phyloP scores from a whole-genome alignment of 148 eudicot genomes.

The Silene conica region DNA sequence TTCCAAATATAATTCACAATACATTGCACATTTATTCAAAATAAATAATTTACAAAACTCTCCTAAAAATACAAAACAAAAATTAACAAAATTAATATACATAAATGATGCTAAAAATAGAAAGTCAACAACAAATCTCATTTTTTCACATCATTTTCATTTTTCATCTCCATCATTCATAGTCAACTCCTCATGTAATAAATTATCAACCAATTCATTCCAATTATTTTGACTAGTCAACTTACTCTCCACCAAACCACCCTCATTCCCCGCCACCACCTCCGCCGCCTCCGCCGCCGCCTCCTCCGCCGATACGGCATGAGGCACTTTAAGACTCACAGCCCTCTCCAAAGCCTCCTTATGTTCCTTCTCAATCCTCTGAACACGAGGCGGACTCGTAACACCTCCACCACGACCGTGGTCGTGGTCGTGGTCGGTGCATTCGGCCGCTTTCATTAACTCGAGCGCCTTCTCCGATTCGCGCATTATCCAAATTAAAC shows the following conservation, averaged over 20 bases:
- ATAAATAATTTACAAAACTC: too few relatives aligned
- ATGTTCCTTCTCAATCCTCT: slow-evolving; percentile 73
- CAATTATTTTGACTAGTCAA: slow-evolving; percentile 34
- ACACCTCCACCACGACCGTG: too few relatives aligned
- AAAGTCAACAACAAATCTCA: slow-evolving; percentile 1
- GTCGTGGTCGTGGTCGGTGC: too few relatives aligned
- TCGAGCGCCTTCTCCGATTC: slow-evolving; percentile 67
- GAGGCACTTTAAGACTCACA: slow-evolving; percentile 76
- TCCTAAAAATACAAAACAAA: too few relatives aligned
- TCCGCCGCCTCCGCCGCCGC: neutral
- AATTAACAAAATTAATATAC: neutral
- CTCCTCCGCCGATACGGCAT: slow-evolving; percentile 37
- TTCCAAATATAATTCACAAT: too few relatives aligned
- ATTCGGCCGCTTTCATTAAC: slow-evolving; percentile 47
- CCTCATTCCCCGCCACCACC: neutral
- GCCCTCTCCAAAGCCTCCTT: slow-evolving; percentile 88
- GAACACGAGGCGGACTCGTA: slow-evolving; percentile 61
- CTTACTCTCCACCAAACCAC: slow-evolving; percentile 5
- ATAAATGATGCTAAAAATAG: neutral
- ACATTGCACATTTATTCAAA: too few relatives aligned
- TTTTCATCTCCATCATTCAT: slow-evolving; percentile 12
- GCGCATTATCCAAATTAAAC: slow-evolving; percentile 71
- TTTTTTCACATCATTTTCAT: slow-evolving; percentile 17
- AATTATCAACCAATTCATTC: slow-evolving; percentile 58
- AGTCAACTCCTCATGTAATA: slow-evolving; percentile 32